A percentile compares a stretch with the other conserved stretches of the same genome.
phyloP scores from a whole-genome alignment of 2,329 filamentous ascomycete genomes.

The Colletotrichum horii region DNA sequence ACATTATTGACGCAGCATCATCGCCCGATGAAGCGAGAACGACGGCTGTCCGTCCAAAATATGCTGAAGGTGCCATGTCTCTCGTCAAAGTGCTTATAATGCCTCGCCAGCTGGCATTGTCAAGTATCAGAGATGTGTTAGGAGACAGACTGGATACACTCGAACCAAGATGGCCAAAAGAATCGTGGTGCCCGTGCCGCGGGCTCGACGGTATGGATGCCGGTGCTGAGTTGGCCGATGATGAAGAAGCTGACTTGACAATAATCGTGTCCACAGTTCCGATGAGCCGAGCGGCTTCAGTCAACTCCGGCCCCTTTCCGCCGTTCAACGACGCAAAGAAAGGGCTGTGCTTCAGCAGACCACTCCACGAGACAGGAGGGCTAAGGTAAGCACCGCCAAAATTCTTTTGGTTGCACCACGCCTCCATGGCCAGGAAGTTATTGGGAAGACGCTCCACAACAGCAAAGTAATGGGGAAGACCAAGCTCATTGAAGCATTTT shows the following conservation, averaged over 20 bases:
- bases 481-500: conserved; percentile 81
- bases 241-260: conserved; percentile 56
- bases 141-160: conserved; percentile 39
- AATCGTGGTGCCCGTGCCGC: conserved; percentile 37
- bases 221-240: conserved; percentile 48
- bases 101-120: conserved; percentile 86
- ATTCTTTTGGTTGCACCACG: conserved; percentile 72
- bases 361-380: conserved; percentile 68
- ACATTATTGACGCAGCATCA: conserved; percentile 80
- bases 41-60: conserved; percentile 76
- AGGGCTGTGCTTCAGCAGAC: conserved; percentile 61
- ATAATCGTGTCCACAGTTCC: conserved; percentile 85
- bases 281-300: conserved; percentile 78
- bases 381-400: conserved; percentile 86
- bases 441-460: conserved; percentile 74
- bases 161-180: conserved; percentile 21
- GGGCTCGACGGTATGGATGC: conserved; percentile 55
- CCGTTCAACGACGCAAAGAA: conserved; percentile 58
- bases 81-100: conserved; percentile 82
- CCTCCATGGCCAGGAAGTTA: conserved; percentile 70
- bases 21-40: conserved; percentile 75
- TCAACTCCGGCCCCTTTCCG: conserved; percentile 63
- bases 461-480: conserved; percentile 82
- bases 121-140: conserved; percentile 69
- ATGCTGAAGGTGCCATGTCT: conserved; percentile 83